Evolutionary conservation across 2,329 filamentous ascomycete species (phyloP).

Genomic region (Alternaria arbusti): DNA sequence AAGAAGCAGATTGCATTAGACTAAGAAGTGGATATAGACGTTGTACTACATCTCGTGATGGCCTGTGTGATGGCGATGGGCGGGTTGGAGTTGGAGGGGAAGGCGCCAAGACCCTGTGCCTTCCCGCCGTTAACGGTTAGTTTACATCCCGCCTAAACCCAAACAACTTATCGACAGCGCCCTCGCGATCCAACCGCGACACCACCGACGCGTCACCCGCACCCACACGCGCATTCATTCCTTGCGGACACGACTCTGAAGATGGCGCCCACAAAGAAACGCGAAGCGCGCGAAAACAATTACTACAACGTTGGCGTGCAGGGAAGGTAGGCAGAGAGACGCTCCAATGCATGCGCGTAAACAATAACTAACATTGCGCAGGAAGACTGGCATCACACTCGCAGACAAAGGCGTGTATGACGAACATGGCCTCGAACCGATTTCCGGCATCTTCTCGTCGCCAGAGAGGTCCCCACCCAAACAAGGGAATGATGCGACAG

Average conservation of each 20-base stretch:
- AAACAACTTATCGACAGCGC: conserved; percentile 29
- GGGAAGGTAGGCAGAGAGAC: conserved; percentile 39
- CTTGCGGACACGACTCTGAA: neutral
- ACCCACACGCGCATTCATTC: conserved; percentile 20
- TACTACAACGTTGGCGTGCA: conserved; percentile 50
- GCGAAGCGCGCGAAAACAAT: conserved; percentile 49
- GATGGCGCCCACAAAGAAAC: conserved; percentile 46
- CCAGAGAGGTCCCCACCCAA: conserved; percentile 68
- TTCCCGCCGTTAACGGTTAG: conserved; percentile 9
- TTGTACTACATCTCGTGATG: neutral
- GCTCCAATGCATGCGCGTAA: conserved; percentile 1
- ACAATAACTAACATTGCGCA: conserved; percentile 49
- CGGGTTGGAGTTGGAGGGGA: neutral
- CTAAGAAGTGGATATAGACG: neutral
- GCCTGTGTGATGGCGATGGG: neutral
- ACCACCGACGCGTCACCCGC: conserved; percentile 19
- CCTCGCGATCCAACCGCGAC: neutral
- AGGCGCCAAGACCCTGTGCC: conserved; percentile 8
- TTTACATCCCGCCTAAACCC: conserved; percentile 23
- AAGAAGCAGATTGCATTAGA: neutral
- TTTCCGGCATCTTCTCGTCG: conserved; percentile 88
- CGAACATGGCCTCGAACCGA: conserved; percentile 88
- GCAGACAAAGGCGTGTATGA: conserved; percentile 81
- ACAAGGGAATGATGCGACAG: conserved; percentile 51
- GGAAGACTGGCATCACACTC: conserved; percentile 87